These are phyloP conservation scores for Podospora conica DNA, from an alignment of 495 filamentous ascomycete species.

Conservation along the genomic window DNA sequence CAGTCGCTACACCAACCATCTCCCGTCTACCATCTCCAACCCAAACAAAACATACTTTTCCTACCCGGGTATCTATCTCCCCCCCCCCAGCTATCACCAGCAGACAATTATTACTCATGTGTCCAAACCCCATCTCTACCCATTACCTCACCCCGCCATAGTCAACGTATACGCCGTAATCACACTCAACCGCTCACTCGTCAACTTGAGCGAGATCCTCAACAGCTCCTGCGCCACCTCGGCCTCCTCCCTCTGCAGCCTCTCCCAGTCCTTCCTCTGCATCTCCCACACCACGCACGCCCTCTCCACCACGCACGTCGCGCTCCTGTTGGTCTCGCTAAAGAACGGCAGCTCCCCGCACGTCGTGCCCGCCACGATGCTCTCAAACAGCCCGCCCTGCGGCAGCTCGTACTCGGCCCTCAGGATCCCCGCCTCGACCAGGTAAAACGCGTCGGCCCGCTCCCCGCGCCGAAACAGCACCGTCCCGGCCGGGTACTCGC, in stretches of 20 bases:
- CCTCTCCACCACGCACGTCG: slow-evolving; percentile 75
- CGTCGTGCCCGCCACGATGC: slow-evolving; percentile 89
- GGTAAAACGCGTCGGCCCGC: slow-evolving; percentile 70
- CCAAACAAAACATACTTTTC: background rate
- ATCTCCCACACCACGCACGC: slow-evolving; percentile 80
- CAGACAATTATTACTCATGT: background rate
- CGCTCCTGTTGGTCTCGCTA: slow-evolving; percentile 76
- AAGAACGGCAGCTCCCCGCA: slow-evolving; percentile 97
- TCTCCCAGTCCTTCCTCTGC: slow-evolving; percentile 60
- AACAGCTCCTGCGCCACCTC: slow-evolving; percentile 80
- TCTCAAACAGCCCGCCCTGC: slow-evolving; percentile 82
- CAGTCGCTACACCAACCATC: background rate
- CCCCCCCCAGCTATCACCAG: no score
- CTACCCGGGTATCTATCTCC: background rate
- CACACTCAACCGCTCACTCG: slow-evolving; percentile 81
- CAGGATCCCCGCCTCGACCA: slow-evolving; percentile 85
- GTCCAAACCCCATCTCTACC: slow-evolving; percentile 3
- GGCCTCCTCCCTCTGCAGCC: slow-evolving; percentile 58
- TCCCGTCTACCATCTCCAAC: background rate
- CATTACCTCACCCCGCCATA: slow-evolving; percentile 27
- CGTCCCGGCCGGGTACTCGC: slow-evolving; percentile 59
- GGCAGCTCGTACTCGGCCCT: slow-evolving; percentile 83
- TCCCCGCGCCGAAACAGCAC: slow-evolving; percentile 71
- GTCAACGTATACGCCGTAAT: slow-evolving; percentile 58
- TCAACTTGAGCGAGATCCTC: slow-evolving; percentile 77